A percentile compares a stretch with the other conserved stretches of the same genome.
phyloP scores from a whole-genome alignment of 176 grass and related monocot species.

The Panicum miliaceum region DNA sequence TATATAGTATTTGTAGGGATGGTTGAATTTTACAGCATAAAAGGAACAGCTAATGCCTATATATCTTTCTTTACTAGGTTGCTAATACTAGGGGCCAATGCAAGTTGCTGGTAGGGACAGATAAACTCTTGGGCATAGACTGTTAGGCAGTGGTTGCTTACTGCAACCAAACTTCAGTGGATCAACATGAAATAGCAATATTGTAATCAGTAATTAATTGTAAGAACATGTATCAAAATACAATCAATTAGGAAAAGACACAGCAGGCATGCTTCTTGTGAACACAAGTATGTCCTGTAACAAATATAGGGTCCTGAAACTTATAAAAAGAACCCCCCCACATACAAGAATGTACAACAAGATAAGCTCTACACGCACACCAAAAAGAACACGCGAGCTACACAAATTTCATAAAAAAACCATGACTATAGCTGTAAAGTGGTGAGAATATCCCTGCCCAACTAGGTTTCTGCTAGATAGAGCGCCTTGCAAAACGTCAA shows the following conservation, averaged over 20 bases:
- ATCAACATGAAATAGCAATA: not conserved
- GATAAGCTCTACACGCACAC: conserved; percentile 42
- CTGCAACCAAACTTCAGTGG: conserved; percentile 25
- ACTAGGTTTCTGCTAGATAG: conserved; percentile 64
- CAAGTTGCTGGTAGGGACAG: conserved; percentile 7
- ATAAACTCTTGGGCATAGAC: conserved; percentile 9
- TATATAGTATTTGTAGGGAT: not conserved
- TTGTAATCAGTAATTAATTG: not conserved
- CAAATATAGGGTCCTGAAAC: conserved; percentile 34
- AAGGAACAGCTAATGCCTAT: not conserved
- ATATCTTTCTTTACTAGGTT: conserved; percentile 2
- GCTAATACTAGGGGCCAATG: not conserved
- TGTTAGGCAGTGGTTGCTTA: conserved; percentile 12
- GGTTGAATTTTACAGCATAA: not conserved
- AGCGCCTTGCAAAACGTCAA: conserved; percentile 72
- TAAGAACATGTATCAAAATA: not conserved
- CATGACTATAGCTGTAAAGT: conserved; percentile 54
- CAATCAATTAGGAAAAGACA: conserved; percentile 4
- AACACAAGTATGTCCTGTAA: conserved; percentile 15
- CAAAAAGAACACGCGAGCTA: conserved; percentile 43
- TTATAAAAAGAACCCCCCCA: conserved; percentile 25
- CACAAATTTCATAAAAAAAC: conserved; percentile 41
- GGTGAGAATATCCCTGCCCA: conserved; percentile 62
- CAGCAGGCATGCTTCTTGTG: conserved; percentile 14
- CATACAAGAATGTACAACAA: conserved; percentile 40